phyloP scores from a whole-genome alignment of 1,284 basidiomycete species.

The Pascua guehoae region DNA sequence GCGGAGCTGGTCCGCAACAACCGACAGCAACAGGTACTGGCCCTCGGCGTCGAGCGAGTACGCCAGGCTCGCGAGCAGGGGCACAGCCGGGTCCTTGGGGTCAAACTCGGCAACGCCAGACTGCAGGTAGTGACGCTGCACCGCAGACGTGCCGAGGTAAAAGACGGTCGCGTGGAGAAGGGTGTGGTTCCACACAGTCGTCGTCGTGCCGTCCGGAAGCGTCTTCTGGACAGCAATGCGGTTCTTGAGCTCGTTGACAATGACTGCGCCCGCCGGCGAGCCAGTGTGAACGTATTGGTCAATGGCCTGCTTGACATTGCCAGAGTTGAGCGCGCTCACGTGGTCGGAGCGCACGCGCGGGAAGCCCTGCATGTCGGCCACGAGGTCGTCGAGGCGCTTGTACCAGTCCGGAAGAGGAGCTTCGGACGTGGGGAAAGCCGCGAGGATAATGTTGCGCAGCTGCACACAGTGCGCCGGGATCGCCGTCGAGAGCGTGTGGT shows the following conservation, averaged over 20 bases:
- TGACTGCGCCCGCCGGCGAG: conserved; percentile 53
- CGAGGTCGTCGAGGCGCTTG: conserved; percentile 55
- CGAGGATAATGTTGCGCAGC: conserved; percentile 91
- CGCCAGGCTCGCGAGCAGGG: conserved; percentile 75
- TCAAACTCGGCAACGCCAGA: conserved; percentile 76
- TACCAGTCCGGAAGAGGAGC: conserved; percentile 70
- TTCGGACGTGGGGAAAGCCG: conserved; percentile 87
- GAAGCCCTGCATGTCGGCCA: conserved; percentile 83
- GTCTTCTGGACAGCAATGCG: conserved; percentile 60
- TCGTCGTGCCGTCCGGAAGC: conserved; percentile 52
- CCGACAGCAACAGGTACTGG: conserved; percentile 86
- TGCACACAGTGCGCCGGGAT: conserved; percentile 93
- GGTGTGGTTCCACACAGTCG: conserved; percentile 78
- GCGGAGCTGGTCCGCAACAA: conserved; percentile 87
- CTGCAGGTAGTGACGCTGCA: conserved; percentile 72
- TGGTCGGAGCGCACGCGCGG: conserved; percentile 90
- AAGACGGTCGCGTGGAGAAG: conserved; percentile 90
- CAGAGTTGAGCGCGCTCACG: conserved; percentile 69
- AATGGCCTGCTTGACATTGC: conserved; percentile 70
- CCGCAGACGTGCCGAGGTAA: conserved; percentile 86
- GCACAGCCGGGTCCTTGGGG: conserved; percentile 72
- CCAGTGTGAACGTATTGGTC: conserved; percentile 74
- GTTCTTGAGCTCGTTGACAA: conserved; percentile 77
- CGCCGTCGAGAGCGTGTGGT: conserved; percentile 89
- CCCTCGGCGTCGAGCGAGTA: conserved; percentile 85